A percentile compares a stretch with the other conserved stretches of the same genome.
These are phyloP conservation scores for Pichia manshurica DNA, from an alignment of 805 yeast species.

Conservation along the genomic window DNA sequence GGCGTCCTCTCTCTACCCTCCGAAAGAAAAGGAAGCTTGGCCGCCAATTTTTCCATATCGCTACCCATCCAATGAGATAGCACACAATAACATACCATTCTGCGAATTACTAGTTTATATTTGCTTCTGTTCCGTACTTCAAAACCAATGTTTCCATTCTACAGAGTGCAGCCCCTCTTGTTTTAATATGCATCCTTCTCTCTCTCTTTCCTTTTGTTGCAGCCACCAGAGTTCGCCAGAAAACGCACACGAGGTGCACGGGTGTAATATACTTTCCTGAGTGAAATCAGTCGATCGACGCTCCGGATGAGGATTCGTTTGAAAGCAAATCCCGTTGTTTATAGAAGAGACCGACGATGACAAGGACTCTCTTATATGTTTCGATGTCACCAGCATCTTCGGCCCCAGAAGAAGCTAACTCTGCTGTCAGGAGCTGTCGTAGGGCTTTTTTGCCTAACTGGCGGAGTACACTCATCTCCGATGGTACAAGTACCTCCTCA, in stretches of 20 bases:
- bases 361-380: background rate
- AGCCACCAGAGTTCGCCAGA: slow-evolving; percentile 1
- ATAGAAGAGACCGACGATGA: slow-evolving; percentile 10
- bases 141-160: too few relatives aligned
- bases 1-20: too few relatives aligned
- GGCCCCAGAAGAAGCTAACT: background rate
- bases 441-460: slow-evolving; percentile 34
- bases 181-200: too few relatives aligned
- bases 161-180: too few relatives aligned
- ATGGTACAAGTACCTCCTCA: slow-evolving; percentile 33
- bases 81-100: too few relatives aligned
- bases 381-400: background rate
- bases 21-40: too few relatives aligned
- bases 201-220: background rate
- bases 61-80: too few relatives aligned
- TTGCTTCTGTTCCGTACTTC: too few relatives aligned
- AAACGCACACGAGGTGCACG: slow-evolving; percentile 3
- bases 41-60: too few relatives aligned
- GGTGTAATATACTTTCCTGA: background rate
- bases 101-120: too few relatives aligned
- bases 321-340: slow-evolving; percentile 12
- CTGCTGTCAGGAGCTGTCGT: slow-evolving; percentile 18
- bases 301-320: too few relatives aligned
- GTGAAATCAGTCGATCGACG: too few relatives aligned
- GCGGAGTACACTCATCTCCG: slow-evolving; percentile 38